Conservation (phyloP, 164 flowering plant species). For the Sedum album region DNA sequence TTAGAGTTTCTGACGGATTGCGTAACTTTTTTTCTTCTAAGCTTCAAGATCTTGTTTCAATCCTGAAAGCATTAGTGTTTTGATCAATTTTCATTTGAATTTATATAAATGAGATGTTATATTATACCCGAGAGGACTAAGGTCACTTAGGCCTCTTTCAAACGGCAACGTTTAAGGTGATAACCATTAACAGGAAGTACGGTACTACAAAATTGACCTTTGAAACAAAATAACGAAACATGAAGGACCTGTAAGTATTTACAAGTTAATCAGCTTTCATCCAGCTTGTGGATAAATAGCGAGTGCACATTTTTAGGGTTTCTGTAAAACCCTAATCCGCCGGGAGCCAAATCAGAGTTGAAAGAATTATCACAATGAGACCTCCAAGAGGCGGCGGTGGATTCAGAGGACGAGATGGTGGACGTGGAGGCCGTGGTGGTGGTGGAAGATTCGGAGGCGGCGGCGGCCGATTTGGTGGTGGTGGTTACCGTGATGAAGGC, state of each 20-base stretch:
- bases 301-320: neutral
- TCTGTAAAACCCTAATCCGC: neutral
- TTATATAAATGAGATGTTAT: too few relatives aligned
- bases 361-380: constrained; percentile 54
- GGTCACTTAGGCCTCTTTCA: too few relatives aligned
- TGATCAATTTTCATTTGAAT: neutral
- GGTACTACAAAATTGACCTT: too few relatives aligned
- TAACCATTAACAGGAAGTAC: too few relatives aligned
- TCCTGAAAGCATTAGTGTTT: neutral
- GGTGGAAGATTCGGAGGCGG: constrained; percentile 25
- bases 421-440: constrained; percentile 28
- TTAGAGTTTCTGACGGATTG: neutral
- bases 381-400: constrained; percentile 56
- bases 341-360: neutral
- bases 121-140: too few relatives aligned
- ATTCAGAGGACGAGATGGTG: constrained; percentile 24
- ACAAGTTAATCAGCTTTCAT: too few relatives aligned
- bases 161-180: too few relatives aligned
- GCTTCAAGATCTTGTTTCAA: neutral
- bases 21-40: neutral
- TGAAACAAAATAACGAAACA: too few relatives aligned
- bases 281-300: neutral
- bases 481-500: constrained; percentile 46
- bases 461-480: neutral
- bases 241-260: too few relatives aligned